A percentile compares a stretch with the other conserved stretches of the same genome.
These are phyloP conservation scores for Ephemerocybe angulata DNA, from an alignment of 768 basidiomycete genomes.

Conservation along the genomic window DNA sequence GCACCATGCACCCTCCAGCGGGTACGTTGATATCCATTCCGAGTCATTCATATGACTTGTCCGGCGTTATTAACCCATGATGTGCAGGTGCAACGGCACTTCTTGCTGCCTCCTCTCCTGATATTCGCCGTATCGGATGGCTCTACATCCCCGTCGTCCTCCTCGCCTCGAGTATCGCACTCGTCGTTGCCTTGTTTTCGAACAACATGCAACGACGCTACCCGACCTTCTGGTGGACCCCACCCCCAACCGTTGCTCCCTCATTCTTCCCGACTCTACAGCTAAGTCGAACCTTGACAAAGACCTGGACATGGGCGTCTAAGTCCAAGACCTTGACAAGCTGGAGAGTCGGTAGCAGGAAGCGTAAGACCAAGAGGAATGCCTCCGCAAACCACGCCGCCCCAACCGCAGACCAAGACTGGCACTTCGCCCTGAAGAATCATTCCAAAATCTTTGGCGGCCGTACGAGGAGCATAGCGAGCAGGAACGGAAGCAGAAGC, in stretches of 20 bases:
- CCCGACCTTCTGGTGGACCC: conserved; percentile 44
- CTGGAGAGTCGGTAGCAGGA: neutral
- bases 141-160: conserved; percentile 51
- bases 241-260: conserved; percentile 10
- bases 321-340: conserved; percentile 1
- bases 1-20: conserved; percentile 52
- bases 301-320: neutral
- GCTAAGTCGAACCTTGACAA: neutral
- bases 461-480: neutral
- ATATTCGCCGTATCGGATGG: conserved; percentile 45
- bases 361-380: neutral
- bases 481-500: neutral
- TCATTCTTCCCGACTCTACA: conserved; percentile 6
- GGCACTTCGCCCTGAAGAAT: conserved; percentile 1
- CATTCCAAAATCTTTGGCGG: neutral
- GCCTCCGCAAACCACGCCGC: neutral
- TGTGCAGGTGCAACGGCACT: conserved; percentile 52
- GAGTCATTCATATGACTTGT: neutral
- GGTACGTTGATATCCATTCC: conserved; percentile 24
- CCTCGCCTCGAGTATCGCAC: conserved; percentile 41
- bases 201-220: conserved; percentile 53
- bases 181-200: conserved; percentile 41
- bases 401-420: neutral
- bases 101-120: conserved; percentile 40
- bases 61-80: neutral